Percentiles rank a stretch among this genome's conserved stretches.
Evolutionary conservation across 345 rosid species (phyloP).

Genomic region (Heritiera littoralis): DNA sequence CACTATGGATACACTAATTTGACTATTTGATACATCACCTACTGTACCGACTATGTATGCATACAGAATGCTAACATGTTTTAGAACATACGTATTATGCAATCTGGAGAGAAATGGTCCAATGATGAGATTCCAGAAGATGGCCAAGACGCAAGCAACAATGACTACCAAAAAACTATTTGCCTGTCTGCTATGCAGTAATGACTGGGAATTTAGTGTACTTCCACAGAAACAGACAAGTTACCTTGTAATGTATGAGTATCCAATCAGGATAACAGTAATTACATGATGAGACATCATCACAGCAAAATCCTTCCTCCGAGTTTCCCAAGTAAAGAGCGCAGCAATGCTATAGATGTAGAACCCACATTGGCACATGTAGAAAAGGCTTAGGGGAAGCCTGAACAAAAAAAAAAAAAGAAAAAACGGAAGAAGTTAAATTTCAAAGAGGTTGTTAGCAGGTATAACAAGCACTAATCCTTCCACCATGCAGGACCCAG

Average conservation of each 20-base stretch:
- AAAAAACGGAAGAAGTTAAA: constrained; percentile 18
- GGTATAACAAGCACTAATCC: constrained; percentile 4
- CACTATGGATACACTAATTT: background rate
- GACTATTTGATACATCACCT: background rate
- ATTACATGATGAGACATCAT: constrained; percentile 99
- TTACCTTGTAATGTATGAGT: constrained; percentile 81
- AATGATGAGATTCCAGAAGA: background rate
- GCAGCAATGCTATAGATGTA: constrained; percentile 81
- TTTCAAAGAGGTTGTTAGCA: background rate
- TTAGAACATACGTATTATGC: background rate
- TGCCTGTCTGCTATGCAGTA: constrained; percentile 2
- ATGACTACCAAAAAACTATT: background rate
- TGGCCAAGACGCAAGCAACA: background rate
- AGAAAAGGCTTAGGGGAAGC: constrained; percentile 62
- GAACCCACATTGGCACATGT: constrained; percentile 97
- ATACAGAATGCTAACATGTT: background rate
- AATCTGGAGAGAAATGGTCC: background rate
- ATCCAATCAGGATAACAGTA: constrained; percentile 72
- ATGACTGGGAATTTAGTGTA: constrained; percentile 6
- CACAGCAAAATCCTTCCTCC: constrained; percentile 92
- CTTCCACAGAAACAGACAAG: constrained; percentile 7
- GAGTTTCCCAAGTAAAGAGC: constrained; percentile 88
- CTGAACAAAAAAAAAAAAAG: constrained; percentile 42
- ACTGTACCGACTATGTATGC: background rate
- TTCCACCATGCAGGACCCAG: background rate